Percentiles rank a stretch among this genome's conserved stretches.
Conservation (phyloP, 768 basidiomycete genomes). For the Phanerodontia chrysosporium region DNA sequence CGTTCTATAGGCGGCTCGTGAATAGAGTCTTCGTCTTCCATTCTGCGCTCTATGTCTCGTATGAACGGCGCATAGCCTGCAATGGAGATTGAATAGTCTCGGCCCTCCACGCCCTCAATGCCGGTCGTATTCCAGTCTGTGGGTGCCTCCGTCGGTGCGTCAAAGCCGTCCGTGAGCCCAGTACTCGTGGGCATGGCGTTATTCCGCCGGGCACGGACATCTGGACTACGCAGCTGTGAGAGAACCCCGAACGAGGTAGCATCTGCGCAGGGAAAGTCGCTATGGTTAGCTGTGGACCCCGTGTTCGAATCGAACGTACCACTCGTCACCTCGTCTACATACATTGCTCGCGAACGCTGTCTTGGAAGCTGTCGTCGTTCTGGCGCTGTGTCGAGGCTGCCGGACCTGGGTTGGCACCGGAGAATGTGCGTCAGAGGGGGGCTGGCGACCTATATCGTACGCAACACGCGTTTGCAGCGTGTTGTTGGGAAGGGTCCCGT, state of each 20-base stretch:
- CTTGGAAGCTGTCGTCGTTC: conserved; percentile 1
- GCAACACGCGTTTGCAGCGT: conserved; percentile 26
- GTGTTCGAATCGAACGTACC: conserved; percentile 8
- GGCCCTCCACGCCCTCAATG: conserved; percentile 13
- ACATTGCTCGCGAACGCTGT: conserved; percentile 12
- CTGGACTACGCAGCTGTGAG: conserved; percentile 5
- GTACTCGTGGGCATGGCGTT: conserved; percentile 18
- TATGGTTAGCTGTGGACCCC: not conserved
- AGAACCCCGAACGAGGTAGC: conserved; percentile 5
- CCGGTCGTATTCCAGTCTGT: conserved; percentile 22
- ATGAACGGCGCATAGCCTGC: conserved; percentile 28
- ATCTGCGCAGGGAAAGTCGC: not conserved
- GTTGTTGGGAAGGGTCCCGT: conserved; percentile 22
- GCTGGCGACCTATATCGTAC: conserved; percentile 19
- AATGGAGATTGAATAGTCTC: conserved; percentile 25
- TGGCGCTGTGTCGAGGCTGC: not conserved
- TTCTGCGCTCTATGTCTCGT: conserved; percentile 25
- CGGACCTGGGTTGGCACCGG: conserved; percentile 5
- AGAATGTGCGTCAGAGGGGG: conserved; percentile 1
- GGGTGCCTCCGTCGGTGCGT: conserved; percentile 24
- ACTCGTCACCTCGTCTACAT: conserved; percentile 15
- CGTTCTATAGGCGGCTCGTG: not conserved
- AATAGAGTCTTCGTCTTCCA: conserved; percentile 19
- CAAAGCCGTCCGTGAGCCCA: conserved; percentile 26
- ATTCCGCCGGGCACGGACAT: conserved; percentile 4